Evolutionary conservation across 2,329 filamentous ascomycete genomes (phyloP), one percentile per base, ranked within the genome.

Genomic region (Aspergillus amoenus): DNA sequence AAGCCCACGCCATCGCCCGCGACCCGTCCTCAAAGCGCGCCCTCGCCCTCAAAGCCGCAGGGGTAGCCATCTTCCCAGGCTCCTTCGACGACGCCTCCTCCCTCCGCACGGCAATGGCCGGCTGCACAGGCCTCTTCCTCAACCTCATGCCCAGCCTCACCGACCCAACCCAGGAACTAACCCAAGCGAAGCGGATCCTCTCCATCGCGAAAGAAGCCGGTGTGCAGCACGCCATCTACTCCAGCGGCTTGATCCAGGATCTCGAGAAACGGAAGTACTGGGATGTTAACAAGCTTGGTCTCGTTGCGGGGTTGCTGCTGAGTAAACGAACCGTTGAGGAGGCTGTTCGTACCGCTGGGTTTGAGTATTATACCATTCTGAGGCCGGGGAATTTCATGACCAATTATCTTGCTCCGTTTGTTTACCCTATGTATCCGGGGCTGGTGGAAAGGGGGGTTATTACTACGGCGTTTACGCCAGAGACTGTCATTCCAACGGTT

Each of bases 301-400:
- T 74, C 13, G 52, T 70, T 0, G 71, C 67, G 5, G 66, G 58
- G 6, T 50, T 76, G 2, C 57, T 79, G 4, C 57, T 68, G 6
- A 69, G 69, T 18, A 84, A 84, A 62, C 63, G 69, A 18, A 63
- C 65, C 1, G 73, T 81, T 21, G 81, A 84, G 59, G 58, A 70
- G 1, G 67, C 68, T 18, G 65, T 80, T 4, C 68, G 72, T 18
- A 53, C 62, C 8, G 64, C 68, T 1, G 74, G 74, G 2, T 77
- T 81, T 57, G 59, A 73, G 13, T 60, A 65, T 7, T 83, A 78
- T 76, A 82, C 81, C 0, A 74, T 84, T 21, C 64, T 84, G 2
- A 78, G 80, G 2, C 79, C 80, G 0, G 79, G 77, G 1, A 76
- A 73, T 62, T 84, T 84, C 70, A 81, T 82, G 76, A 72, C 74